Percentiles rank a stretch among this genome's conserved stretches.
Conservation (phyloP, 345 rosid genomes). For the Angophora floribunda region DNA sequence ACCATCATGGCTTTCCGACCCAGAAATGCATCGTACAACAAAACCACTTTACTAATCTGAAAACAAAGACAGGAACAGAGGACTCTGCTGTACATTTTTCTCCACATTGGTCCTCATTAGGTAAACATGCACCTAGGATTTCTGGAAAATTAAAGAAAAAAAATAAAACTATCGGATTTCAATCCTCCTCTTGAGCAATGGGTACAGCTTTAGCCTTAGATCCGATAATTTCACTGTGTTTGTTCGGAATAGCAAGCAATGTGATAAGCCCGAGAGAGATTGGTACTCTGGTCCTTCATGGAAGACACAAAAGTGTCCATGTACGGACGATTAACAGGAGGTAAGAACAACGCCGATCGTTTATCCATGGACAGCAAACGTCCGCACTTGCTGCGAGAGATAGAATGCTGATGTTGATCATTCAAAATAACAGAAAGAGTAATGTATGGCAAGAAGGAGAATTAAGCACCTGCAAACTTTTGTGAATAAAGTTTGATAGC, state of each 20-base stretch:
- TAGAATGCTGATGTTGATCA: not conserved
- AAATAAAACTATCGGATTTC: not conserved
- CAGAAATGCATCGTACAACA: not conserved
- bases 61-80: not conserved
- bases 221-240: not conserved
- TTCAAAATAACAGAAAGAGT: not conserved
- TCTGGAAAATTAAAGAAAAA: not conserved
- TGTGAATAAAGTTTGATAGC: conserved; percentile 61
- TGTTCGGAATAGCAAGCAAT: conserved; percentile 41
- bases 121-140: not conserved
- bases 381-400: conserved; percentile 59
- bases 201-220: not conserved
- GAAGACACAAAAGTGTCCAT: conserved; percentile 11
- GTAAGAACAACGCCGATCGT: conserved; percentile 42
- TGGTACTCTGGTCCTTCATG: conserved; percentile 13
- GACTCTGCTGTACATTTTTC: not conserved
- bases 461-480: conserved; percentile 59
- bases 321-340: conserved; percentile 46
- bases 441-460: not conserved
- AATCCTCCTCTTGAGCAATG: not conserved
- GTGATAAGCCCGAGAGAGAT: conserved; percentile 36
- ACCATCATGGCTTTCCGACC: not conserved
- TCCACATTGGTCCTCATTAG: not conserved
- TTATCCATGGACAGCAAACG: conserved; percentile 65
- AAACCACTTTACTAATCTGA: not conserved